These are phyloP conservation scores for Myriosclerotinia duriaeana DNA, from an alignment of 2,329 filamentous ascomycete species.

Conservation along the genomic window DNA sequence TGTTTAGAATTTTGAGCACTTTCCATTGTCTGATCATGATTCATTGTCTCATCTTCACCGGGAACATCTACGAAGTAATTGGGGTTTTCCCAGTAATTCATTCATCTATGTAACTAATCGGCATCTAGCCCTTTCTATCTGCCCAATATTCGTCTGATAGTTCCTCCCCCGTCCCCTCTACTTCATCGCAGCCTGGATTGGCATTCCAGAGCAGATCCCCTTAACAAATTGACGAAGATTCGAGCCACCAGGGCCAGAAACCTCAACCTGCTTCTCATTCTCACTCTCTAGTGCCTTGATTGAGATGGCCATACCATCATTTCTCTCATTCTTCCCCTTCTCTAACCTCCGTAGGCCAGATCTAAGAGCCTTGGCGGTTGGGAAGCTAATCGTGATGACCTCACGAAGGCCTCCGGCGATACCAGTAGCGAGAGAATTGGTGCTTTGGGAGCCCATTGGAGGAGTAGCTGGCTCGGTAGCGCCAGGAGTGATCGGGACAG, in stretches of 20 bases:
- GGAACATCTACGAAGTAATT: background rate
- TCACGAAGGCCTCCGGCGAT: background rate
- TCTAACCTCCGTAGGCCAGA: background rate
- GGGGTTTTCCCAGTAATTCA: background rate
- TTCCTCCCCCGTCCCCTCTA: background rate
- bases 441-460: background rate
- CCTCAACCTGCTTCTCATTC: background rate
- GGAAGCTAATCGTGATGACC: background rate
- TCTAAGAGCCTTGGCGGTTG: background rate
- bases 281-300: background rate
- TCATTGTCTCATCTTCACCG: background rate
- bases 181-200: background rate
- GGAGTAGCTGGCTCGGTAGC: no score
- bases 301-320: no score
- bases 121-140: background rate
- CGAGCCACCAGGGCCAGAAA: constrained; percentile 1
- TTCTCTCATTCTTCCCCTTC: background rate
- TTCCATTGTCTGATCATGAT: background rate
- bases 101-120: background rate
- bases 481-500: background rate
- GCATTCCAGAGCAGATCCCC: background rate
- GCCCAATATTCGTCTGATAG: background rate
- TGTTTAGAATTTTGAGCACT: no score
- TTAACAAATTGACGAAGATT: constrained; percentile 14
- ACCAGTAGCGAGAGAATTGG: no score